Conservation (phyloP, 441 rosid species). For the Bocquillonia castaneifolia region DNA sequence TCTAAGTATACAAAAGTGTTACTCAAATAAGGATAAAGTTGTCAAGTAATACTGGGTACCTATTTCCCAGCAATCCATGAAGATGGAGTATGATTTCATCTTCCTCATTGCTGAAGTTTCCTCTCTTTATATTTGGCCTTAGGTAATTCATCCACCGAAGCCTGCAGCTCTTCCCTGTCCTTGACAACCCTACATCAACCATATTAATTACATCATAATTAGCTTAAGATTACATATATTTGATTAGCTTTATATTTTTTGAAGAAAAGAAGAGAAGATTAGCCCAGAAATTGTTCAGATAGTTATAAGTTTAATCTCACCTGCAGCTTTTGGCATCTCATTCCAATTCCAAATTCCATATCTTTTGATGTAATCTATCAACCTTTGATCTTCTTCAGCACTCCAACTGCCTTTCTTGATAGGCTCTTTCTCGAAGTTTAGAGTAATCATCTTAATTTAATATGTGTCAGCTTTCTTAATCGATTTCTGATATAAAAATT, state of each 20-base stretch:
- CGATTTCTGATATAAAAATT: not conserved
- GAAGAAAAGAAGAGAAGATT: too few species aligned
- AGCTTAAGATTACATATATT: too few species aligned
- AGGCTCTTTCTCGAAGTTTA: not conserved
- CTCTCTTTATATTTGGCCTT: constrained; percentile 53
- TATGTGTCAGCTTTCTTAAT: not conserved
- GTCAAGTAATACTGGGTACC: too few species aligned
- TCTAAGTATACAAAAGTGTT: too few species aligned
- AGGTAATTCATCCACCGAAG: constrained; percentile 61
- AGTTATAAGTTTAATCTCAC: constrained; percentile 1
- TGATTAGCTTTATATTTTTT: too few species aligned
- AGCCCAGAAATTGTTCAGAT: too few species aligned
- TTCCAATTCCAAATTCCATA: constrained; percentile 46
- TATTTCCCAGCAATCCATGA: constrained; percentile 43
- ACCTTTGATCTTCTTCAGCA: constrained; percentile 35
- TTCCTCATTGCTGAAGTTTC: constrained; percentile 48
- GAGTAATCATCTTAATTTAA: not conserved
- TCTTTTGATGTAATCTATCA: constrained; percentile 31
- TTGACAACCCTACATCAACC: constrained; percentile 51
- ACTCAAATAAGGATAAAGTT: too few species aligned
- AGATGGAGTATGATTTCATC: constrained; percentile 42
- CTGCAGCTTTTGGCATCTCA: constrained; percentile 38
- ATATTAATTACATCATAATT: too few species aligned
- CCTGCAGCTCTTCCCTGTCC: constrained; percentile 73
- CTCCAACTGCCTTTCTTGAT: constrained; percentile 35